Evolutionary conservation across 116 monocot species (phyloP).

Genomic region (Iris pallida): DNA sequence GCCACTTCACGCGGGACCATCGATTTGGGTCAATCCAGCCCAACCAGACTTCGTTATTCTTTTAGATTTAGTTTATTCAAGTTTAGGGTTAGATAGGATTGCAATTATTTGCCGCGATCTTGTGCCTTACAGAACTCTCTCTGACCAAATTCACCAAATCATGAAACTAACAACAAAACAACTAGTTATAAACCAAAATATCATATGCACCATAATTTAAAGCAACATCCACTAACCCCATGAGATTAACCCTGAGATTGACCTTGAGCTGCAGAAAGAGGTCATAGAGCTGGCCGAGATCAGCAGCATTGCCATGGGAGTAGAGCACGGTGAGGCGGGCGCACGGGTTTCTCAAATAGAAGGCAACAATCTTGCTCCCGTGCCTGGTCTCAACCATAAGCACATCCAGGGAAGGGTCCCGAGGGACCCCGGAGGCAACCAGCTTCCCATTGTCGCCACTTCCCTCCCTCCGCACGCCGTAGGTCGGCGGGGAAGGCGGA

Average conservation of each 20-base stretch:
- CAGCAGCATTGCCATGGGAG: constrained; percentile 74
- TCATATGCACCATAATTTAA: neutral
- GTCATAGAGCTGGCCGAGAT: constrained; percentile 66
- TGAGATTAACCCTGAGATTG: constrained; percentile 68
- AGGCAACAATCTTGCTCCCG: constrained; percentile 57
- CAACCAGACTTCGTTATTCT: too few species aligned
- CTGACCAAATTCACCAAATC: too few species aligned
- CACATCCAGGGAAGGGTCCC: constrained; percentile 44
- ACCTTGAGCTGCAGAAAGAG: constrained; percentile 76
- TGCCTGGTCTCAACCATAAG: constrained; percentile 40
- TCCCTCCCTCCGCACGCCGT: constrained; percentile 32
- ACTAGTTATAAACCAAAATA: too few species aligned
- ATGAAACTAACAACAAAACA: too few species aligned
- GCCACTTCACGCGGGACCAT: too few species aligned
- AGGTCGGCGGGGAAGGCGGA: constrained; percentile 54
- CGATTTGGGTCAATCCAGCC: too few species aligned
- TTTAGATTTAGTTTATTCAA: too few species aligned
- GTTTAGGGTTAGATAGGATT: too few species aligned
- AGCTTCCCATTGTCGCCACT: constrained; percentile 29
- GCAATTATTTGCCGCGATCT: too few species aligned
- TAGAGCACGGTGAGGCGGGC: constrained; percentile 64
- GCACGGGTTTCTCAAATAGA: constrained; percentile 54
- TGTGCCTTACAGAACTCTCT: too few species aligned
- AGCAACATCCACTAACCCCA: constrained; percentile 53
- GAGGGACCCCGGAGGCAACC: constrained; percentile 39